Base-by-base conservation (phyloP, 2,329 filamentous ascomycete genomes). In the Chaetomiaceae sp. region DNA sequence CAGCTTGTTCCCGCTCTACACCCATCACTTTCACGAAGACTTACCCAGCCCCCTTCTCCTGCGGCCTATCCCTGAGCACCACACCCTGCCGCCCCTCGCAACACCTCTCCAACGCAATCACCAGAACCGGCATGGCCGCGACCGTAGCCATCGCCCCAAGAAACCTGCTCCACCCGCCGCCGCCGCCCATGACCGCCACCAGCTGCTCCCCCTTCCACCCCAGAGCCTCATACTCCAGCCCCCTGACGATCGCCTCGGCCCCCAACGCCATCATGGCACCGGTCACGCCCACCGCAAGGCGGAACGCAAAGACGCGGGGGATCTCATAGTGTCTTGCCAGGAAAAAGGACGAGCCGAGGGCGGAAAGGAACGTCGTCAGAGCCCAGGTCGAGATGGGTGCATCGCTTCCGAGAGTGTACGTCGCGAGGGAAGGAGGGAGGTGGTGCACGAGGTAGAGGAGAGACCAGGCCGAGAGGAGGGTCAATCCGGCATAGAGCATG, bases 401-500 rank as follows among this genome's bases (percentile, higher is more conserved):
- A 63, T 20, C 17, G 15, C 20, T 6, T 40, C 5, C 20, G 23
- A 25, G n/a, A 43, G 4, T 4, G 27, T 11, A 6, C 5, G 9
- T 27, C 8, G 19, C 6, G n/a, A 29, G 7, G 39, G 53, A 29
- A 52, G 52, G 39, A 55, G 31, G 19, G 59, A 40, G 38, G 49
- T 19, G 40, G 39, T 29, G 40, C 22, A 51, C 15, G 12, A 53
- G 31, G 51, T 51, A 57, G 20, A 47, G 29, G 11, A 65, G 49
- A 20, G 61, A 17, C n/a, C 54, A 37, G 23, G 60, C 57, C 4
- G 65, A 61, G 23, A 56, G 15, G 47, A 67, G 63, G 22, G 60
- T 62, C 48, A 69, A 60, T 17, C 58, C 11, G 47, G 68, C 65
- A 54, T 72, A 70, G 46, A 63, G 53, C 42, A 66, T 59, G 23